Evolutionary conservation across 2,329 filamentous ascomycete genomes (phyloP), one percentile per base, ranked within the genome.

Genomic region (Cladophialophora carrionii): DNA sequence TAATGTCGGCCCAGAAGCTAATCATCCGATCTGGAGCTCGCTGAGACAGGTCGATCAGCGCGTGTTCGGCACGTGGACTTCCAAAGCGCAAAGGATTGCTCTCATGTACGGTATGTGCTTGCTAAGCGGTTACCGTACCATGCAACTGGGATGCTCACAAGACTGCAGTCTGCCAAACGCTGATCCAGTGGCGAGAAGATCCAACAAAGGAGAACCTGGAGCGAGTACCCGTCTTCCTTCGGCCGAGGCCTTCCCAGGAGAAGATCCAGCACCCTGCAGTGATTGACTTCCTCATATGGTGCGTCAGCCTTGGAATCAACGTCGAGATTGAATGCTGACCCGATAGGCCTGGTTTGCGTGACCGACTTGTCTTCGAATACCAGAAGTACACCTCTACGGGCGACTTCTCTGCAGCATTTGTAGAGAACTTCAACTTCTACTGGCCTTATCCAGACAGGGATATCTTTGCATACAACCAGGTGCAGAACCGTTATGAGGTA

Each of bases 211-310:
- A 70, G n/a, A 71, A 71, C 43, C 56, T 69, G 29, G 64, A 61
- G 8, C 58, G 68, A n/a, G 69, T 71, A 5, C 69, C 69, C 8
- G 61, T 63, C 29, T 70, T 67, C 48, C 46, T 70, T 2, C 63
- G 65, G 49, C 65, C 68, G 8, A 63, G 67, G 48, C 69, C 69
- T 29, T 68, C 68, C 10, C 69, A 71, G 52, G 65, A 70, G 24
- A 66, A 58, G n/a, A 66, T 71, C 10, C 67, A 71, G 59, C 69
- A 71, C 57, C 69, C 69, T 7, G 66, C 68, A 10, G 69, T 71
- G 9, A 71, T 71, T 12, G 69, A 71, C 57, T 71, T 70, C 52
- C 58, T 71, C 3, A 55, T 70, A 54, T 71, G 69, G 69, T 68
- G 59, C 24, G 66, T 62, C 31, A 54, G 52, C 29, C 29, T 14